Evolutionary conservation across 1,284 basidiomycete species (phyloP), one percentile per base, ranked within the genome.

Genomic region (Boletus hoseneyae): DNA sequence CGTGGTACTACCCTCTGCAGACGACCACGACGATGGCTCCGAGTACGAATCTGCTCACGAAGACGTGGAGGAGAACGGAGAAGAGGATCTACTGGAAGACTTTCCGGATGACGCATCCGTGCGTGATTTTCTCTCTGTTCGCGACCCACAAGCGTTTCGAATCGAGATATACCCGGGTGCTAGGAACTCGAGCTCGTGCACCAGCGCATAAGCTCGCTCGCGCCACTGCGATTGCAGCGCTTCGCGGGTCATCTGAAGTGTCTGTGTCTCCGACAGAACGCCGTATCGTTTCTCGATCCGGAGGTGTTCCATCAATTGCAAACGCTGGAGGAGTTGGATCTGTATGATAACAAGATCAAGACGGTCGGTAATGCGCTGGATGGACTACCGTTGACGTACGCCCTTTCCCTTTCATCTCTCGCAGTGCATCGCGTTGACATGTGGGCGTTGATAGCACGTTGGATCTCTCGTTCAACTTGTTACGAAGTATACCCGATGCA

Each of bases 311-410:
- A 73, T 27, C 70, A 76, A n/a, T 70, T 97, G 45, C 77, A 67
- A 11, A 76, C 82, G 42, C 72, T 99, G 27, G 88, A 92, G 59
- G 95, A 98, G 54, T 70, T 99, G 45, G 96, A 99, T 70, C 64
- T 98, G 55, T 99, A 99, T 66, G 96, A 99, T 69, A 99, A 99
- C 72, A 86, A 90, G 63, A 70, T 99, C 55, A 94, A 92, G 60
- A 64, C 69, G 12, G 66, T 88, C n/a, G 87, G 80, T 36, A 70
- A 80, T 53, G 87, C 82, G 12, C 62, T 97, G 40, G 72, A 85
- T 54, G 73, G 78, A 51, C 70, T 88, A 45, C 97, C 38, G 79
- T 72, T 93, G 93, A 70, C 61, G 90, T 78, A 8, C 15, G 3
- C 23, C 18, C n/a, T 38, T 25, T 25, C 13, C 5, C 13, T 7